phyloP scores from a whole-genome alignment of 2,329 filamentous ascomycete genomes.

The Fusarium zealandicum region DNA sequence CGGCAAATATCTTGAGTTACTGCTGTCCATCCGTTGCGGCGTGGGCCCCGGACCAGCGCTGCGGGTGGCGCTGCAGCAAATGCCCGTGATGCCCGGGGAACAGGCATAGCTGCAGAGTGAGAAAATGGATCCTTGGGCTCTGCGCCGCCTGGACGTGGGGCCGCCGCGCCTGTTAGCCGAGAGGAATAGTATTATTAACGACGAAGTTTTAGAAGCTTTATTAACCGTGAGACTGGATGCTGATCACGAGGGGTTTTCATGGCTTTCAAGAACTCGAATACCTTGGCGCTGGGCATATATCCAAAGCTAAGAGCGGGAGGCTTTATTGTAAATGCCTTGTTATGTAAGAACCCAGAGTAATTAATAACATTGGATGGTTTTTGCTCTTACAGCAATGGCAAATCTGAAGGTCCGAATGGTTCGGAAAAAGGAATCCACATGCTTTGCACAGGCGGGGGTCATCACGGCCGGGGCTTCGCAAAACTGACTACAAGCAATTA shows the following conservation, averaged over 20 bases:
- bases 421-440: constrained; percentile 10
- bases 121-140: constrained; percentile 11
- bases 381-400: no score
- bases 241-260: not conserved
- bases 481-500: no score
- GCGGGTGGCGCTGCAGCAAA: constrained; percentile 26
- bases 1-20: constrained; percentile 39
- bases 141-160: constrained; percentile 7
- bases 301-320: no score
- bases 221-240: not conserved
- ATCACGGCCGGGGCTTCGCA: no score
- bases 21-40: no score
- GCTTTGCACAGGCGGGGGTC: no score
- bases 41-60: constrained; percentile 32
- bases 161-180: constrained; percentile 27
- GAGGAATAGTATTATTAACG: not conserved
- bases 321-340: no score
- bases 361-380: no score
- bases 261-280: no score
- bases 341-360: no score
- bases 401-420: no score
- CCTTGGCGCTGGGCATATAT: no score
- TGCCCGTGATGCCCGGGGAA: constrained; percentile 31
- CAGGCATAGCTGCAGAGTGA: constrained; percentile 10
- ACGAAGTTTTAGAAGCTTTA: constrained; percentile 1